These are phyloP conservation scores for Fusarium albidum DNA, from an alignment of 2,329 filamentous ascomycete species.

Conservation along the genomic window DNA sequence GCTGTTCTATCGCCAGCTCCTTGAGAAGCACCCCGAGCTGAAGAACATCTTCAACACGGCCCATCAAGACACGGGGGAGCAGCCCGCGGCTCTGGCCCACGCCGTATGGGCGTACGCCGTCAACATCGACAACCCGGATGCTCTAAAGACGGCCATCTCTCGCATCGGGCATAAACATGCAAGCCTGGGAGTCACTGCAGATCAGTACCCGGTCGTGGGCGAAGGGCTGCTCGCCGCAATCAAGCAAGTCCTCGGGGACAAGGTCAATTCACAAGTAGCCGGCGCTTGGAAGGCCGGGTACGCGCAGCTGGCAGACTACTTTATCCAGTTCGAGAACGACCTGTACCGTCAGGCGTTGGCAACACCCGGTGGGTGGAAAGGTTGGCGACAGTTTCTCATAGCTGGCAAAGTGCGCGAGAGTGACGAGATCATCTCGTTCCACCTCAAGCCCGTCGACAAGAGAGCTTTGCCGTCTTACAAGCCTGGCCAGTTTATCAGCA, in stretches of 20 bases:
- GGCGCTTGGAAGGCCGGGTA: conserved; percentile 74
- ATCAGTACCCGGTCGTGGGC: conserved; percentile 11
- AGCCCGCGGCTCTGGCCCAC: conserved; percentile 35
- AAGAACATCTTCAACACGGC: conserved; percentile 70
- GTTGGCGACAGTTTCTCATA: conserved; percentile 72
- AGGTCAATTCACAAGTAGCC: conserved; percentile 67
- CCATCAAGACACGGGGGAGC: conserved; percentile 36
- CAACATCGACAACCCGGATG: conserved; percentile 63
- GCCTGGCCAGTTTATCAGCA: conserved; percentile 74
- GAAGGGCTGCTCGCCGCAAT: conserved; percentile 68
- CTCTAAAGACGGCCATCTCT: conserved; percentile 44
- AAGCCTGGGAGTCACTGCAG: conserved; percentile 5
- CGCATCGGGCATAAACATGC: conserved; percentile 44
- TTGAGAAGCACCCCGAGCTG: conserved; percentile 68
- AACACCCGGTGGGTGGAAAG: conserved; percentile 64
- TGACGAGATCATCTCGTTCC: conserved; percentile 72
- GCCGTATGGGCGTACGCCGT: conserved; percentile 71
- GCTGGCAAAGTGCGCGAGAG: conserved; percentile 68
- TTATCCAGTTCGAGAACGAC: conserved; percentile 68
- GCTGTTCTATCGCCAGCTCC: conserved; percentile 73
- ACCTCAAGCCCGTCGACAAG: conserved; percentile 67
- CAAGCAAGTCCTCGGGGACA: conserved; percentile 67
- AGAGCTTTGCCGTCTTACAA: conserved; percentile 64
- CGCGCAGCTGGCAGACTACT: conserved; percentile 72
- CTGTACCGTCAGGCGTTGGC: conserved; percentile 66